Evolutionary conservation across 2,329 filamentous ascomycete genomes (phyloP).

Genomic region (Talaromyces sp.): DNA sequence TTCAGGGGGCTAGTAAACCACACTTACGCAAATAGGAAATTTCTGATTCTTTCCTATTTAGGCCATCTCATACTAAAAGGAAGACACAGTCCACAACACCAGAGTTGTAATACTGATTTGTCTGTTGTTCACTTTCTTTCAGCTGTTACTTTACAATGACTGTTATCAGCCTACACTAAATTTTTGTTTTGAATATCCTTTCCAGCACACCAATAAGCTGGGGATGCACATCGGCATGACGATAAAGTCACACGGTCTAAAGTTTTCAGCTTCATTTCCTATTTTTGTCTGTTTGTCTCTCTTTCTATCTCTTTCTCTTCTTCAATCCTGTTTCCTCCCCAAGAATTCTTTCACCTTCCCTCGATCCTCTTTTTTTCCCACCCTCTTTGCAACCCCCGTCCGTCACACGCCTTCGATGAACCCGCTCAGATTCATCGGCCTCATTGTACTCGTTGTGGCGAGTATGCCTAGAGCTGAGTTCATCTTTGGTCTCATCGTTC

Average conservation of each 20-base stretch:
- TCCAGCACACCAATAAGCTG: not conserved
- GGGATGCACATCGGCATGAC: slow-evolving; percentile 1
- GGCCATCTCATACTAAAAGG: not conserved
- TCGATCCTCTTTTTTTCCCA: not conserved
- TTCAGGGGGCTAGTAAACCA: not conserved
- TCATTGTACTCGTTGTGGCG: not conserved
- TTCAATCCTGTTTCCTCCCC: not conserved
- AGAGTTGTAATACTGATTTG: not conserved
- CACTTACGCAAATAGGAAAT: slow-evolving; percentile 13
- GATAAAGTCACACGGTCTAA: slow-evolving; percentile 2
- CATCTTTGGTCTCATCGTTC: slow-evolving; percentile 2
- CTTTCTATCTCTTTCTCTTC: not conserved
- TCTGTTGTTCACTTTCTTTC: not conserved
- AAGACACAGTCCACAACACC: not conserved
- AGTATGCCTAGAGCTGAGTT: not conserved
- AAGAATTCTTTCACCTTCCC: not conserved
- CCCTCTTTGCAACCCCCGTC: not conserved
- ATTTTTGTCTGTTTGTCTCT: not conserved
- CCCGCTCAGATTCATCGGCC: not conserved
- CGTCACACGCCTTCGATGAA: not conserved
- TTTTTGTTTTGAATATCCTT: not conserved
- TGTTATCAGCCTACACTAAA: no score
- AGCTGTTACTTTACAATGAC: not conserved
- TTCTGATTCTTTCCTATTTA: slow-evolving; percentile 6
- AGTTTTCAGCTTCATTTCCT: not conserved